These are phyloP conservation scores for Prunus salicina DNA, from an alignment of 306 rosid genomes.

Conservation along the genomic window DNA sequence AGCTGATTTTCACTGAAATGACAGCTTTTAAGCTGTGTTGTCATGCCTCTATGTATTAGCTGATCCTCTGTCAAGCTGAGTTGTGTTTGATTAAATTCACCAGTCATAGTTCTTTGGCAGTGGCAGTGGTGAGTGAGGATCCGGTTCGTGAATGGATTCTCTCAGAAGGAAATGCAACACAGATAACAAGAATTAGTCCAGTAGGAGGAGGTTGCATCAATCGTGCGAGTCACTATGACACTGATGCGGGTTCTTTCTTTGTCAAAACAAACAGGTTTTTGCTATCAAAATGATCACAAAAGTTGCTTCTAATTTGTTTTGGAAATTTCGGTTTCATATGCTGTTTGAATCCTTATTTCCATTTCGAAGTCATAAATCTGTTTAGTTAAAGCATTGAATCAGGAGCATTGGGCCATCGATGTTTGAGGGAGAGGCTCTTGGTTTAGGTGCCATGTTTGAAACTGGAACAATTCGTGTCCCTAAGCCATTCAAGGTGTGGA, in stretches of 20 bases:
- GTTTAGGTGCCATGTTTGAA: slow-evolving; percentile 85
- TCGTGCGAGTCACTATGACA: slow-evolving; percentile 73
- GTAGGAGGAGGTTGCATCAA: slow-evolving; percentile 96
- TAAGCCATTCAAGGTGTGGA: slow-evolving; percentile 76
- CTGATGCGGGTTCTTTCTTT: slow-evolving; percentile 78
- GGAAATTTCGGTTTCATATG: not conserved
- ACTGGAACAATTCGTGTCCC: slow-evolving; percentile 76
- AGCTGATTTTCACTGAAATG: not conserved
- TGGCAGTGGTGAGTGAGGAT: slow-evolving; percentile 66
- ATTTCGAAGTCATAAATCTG: slow-evolving; percentile 2
- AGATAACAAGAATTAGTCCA: slow-evolving; percentile 68
- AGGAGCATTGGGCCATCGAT: slow-evolving; percentile 90
- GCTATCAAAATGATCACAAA: not conserved
- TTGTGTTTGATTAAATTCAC: slow-evolving; percentile 1
- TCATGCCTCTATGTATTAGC: slow-evolving; percentile 3
- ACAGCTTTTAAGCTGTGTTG: not conserved
- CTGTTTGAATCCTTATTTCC: not conserved
- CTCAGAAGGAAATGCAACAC: slow-evolving; percentile 72
- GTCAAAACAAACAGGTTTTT: slow-evolving; percentile 90
- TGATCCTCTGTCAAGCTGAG: not conserved
- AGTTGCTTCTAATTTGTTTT: not conserved
- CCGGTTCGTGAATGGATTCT: slow-evolving; percentile 92
- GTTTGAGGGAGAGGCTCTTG: slow-evolving; percentile 97
- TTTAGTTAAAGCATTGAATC: slow-evolving; percentile 39
- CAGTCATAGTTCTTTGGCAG: slow-evolving; percentile 36